Percentiles rank a stretch among this genome's conserved stretches.
Conservation (phyloP, 164 flowering plant genomes). For the Kalanchoe fedtschenkoi region DNA sequence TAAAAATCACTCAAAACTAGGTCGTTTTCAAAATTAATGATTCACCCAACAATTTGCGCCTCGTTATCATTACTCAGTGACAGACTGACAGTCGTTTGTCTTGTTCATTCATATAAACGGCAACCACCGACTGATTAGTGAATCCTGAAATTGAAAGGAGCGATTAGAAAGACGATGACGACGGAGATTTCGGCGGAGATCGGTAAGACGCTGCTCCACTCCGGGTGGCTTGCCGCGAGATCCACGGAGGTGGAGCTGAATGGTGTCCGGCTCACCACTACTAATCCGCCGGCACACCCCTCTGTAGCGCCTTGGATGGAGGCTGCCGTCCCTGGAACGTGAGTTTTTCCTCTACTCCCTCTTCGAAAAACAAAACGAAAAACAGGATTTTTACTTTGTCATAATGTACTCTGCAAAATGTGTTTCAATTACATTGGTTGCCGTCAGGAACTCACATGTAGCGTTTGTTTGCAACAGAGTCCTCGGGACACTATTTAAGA, state of each 20-base stretch:
- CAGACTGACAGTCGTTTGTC: too few species aligned
- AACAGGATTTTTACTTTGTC: too few species aligned
- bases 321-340: slow-evolving; percentile 97
- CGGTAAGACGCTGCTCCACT: slow-evolving; percentile 61
- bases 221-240: slow-evolving; percentile 92
- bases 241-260: slow-evolving; percentile 59
- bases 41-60: too few species aligned
- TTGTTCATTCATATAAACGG: too few species aligned
- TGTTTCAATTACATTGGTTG: not conserved
- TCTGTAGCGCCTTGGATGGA: slow-evolving; percentile 62
- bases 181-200: slow-evolving; percentile 34
- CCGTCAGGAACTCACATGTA: not conserved
- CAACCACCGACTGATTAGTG: too few species aligned
- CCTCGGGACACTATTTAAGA: slow-evolving; percentile 75
- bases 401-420: not conserved
- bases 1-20: too few species aligned
- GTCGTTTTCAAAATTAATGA: too few species aligned
- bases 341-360: slow-evolving; percentile 12
- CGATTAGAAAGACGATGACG: not conserved
- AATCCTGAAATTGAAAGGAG: too few species aligned
- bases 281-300: slow-evolving; percentile 44
- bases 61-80: too few species aligned
- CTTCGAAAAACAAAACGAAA: too few species aligned
- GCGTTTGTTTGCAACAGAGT: slow-evolving; percentile 42
- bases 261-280: slow-evolving; percentile 83